Evolutionary conservation across 164 flowering plant species (phyloP), one percentile per base, ranked within the genome.

Genomic region (Chimonanthus salicifolius): DNA sequence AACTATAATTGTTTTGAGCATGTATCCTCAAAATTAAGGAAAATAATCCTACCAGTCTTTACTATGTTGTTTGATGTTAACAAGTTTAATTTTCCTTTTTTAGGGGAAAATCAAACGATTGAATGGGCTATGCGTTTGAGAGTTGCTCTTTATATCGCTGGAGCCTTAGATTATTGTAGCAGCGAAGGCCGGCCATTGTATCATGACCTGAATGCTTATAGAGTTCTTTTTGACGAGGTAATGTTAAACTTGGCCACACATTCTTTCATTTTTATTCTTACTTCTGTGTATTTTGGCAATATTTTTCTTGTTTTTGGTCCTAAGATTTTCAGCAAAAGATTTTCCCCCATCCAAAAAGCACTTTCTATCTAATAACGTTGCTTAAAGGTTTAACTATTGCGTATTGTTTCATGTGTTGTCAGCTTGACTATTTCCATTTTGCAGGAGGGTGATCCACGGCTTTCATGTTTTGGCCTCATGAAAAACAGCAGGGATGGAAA

Each of bases 81-180:
- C 33, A 7, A 33, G 16, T 60, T 15, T 47, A 72, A 2, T 73
- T 16, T 50, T 49, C 72, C 60, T 48, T 83, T 82, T 72, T 62
- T 88, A 95, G 99, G 99, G 99, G 99, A 95, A 83, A 93, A 86
- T 78, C 98, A 93, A 78, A 90, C 97, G 4, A 87, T 92, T 60
- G 96, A 91, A 79, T 95, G 99, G 99, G 96, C 90, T 3, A 90
- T 95, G 99, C 90, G 99, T 13, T 71, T 95, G 68, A 86, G 99
- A 83, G 98, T 95, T 75, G 99, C 97, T 75, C 69, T 91, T 7
- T 88, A 82, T 81, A 90, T 95, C 81, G 98, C 96, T 47, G 96
- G 92, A 84, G 98, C 98, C 44, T 80, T 95, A 74, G 94, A 90
- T 72, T 88, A 93, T 74, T 95, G 98, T 76, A 86, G 91, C 72